Conservation (phyloP, 305 asterid genomes). For the Solanum aculeatissimum region DNA sequence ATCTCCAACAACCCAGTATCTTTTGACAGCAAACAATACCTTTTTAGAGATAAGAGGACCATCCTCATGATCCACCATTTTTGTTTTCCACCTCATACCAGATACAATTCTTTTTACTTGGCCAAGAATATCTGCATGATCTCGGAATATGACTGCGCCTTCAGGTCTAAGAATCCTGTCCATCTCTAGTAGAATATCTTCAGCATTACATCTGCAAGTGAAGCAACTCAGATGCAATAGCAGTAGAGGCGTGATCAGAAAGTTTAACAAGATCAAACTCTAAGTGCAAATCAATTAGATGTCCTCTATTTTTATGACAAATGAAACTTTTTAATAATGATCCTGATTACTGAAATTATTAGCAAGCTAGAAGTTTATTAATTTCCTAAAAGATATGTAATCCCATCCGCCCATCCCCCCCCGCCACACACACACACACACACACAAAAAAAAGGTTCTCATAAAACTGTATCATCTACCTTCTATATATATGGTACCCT, state of each 20-base stretch:
- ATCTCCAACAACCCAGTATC: constrained; percentile 31
- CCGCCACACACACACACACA: not conserved
- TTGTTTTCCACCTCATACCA: constrained; percentile 53
- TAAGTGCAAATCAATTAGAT: not conserved
- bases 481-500: not conserved
- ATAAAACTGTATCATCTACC: not conserved
- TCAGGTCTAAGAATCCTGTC: constrained; percentile 61
- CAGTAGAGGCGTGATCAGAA: not conserved
- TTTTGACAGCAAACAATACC: constrained; percentile 48
- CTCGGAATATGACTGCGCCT: constrained; percentile 60
- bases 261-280: not conserved
- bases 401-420: not conserved
- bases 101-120: constrained; percentile 48
- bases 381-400: not conserved
- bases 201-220: constrained; percentile 45
- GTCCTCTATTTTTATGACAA: not conserved
- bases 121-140: constrained; percentile 41
- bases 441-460: not conserved
- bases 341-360: not conserved
- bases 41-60: constrained; percentile 57
- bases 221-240: not conserved
- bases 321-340: not conserved
- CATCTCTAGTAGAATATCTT: constrained; percentile 63
- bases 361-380: not conserved
- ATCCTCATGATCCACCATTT: constrained; percentile 53